Conservation (phyloP, 169 alveolate species). For the Cardiosporidium cionae region DNA sequence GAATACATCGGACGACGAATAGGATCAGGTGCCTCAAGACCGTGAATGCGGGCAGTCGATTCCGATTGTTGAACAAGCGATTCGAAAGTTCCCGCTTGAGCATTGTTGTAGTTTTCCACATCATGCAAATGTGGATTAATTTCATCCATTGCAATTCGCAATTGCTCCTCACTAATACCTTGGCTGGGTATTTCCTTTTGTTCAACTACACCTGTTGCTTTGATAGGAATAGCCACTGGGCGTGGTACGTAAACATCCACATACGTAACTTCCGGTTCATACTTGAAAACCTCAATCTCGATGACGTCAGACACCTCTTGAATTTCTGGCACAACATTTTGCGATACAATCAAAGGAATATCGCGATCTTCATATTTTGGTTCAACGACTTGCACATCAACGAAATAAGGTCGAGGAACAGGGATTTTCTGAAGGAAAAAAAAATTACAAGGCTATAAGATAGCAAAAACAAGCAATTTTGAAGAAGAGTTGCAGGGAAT, state of each 20-base stretch:
- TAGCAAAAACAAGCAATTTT: too few relatives aligned
- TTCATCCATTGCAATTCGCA: neutral
- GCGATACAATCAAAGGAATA: slow-evolving; percentile 3
- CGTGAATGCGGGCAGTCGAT: neutral
- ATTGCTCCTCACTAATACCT: neutral
- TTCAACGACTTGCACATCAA: slow-evolving; percentile 8
- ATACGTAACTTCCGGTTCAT: slow-evolving; percentile 6
- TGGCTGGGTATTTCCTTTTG: neutral
- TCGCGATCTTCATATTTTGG: neutral
- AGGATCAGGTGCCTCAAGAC: neutral
- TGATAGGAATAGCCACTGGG: slow-evolving; percentile 19
- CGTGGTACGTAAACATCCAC: slow-evolving; percentile 20
- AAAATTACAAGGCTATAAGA: too few relatives aligned
- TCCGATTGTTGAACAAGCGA: neutral
- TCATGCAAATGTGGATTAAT: neutral
- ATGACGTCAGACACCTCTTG: slow-evolving; percentile 1
- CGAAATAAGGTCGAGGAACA: slow-evolving; percentile 4
- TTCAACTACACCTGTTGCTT: neutral
- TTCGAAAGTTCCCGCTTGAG: neutral
- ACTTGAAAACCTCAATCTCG: neutral
- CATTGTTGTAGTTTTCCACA: neutral
- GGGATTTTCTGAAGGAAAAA: neutral
- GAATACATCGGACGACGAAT: too few relatives aligned
- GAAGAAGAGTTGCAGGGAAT: too few relatives aligned
- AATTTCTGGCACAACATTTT: slow-evolving; percentile 11